phyloP scores from a whole-genome alignment of 202 grass and related monocot genomes.

The Dendrocalamus latiflorus region DNA sequence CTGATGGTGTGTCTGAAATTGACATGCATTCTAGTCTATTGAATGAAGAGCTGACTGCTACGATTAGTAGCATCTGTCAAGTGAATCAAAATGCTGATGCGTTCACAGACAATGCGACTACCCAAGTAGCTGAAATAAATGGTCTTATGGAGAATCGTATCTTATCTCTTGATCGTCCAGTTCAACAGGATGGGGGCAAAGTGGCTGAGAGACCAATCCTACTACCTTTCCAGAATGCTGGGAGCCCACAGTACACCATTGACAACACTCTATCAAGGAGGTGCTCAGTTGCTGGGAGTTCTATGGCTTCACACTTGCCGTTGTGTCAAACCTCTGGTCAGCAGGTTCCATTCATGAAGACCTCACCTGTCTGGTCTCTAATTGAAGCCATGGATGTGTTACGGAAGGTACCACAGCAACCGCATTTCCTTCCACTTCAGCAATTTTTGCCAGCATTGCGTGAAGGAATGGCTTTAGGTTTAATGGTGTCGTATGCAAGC shows the following conservation, averaged over 20 bases:
- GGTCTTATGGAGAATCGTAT: background rate
- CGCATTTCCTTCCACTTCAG: slow-evolving; percentile 59
- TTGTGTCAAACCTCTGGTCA: slow-evolving; percentile 1
- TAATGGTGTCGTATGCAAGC: slow-evolving; percentile 56
- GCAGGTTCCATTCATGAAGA: slow-evolving; percentile 37
- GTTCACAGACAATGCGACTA: background rate
- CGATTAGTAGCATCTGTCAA: background rate
- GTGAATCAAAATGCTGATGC: background rate
- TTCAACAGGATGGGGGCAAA: background rate
- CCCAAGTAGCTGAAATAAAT: background rate
- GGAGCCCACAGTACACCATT: background rate
- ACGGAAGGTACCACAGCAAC: slow-evolving; percentile 25
- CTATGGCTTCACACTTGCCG: background rate
- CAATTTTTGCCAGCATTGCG: slow-evolving; percentile 30
- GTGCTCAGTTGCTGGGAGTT: slow-evolving; percentile 17
- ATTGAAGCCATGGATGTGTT: slow-evolving; percentile 52
- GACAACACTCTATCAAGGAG: background rate
- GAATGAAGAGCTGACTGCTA: background rate
- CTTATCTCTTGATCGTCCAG: background rate
- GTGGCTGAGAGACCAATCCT: slow-evolving; percentile 3
- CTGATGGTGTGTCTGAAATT: background rate
- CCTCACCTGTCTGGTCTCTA: slow-evolving; percentile 44
- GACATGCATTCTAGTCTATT: background rate
- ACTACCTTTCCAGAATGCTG: background rate
- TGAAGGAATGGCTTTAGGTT: slow-evolving; percentile 80